Percentiles rank a stretch among this genome's conserved stretches.
Evolutionary conservation across 2,329 filamentous ascomycete species (phyloP).

Genomic region (Knoxdaviesia proteae): DNA sequence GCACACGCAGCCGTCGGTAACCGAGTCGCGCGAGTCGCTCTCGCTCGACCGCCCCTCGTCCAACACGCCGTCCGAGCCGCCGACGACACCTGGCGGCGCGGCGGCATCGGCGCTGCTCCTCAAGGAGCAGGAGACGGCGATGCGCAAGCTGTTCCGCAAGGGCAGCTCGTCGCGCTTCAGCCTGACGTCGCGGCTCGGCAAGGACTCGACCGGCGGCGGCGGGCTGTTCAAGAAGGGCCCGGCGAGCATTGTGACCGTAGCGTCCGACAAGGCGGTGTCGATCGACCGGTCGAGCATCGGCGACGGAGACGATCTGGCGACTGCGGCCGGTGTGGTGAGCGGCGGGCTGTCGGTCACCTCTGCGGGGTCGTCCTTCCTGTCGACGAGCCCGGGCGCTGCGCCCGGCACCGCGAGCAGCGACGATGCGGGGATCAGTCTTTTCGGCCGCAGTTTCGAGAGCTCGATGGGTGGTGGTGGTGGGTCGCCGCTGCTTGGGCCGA

Average conservation of each 20-base stretch:
- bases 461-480: too few relatives aligned
- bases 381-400: background rate
- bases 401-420: background rate
- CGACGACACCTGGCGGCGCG: constrained; percentile 12
- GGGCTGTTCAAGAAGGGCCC: constrained; percentile 37
- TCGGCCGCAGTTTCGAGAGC: too few relatives aligned
- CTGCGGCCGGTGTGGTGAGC: constrained; percentile 26
- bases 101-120: constrained; percentile 14
- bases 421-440: too few relatives aligned
- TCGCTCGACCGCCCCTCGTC: constrained; percentile 32
- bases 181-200: constrained; percentile 33
- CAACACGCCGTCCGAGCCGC: constrained; percentile 31
- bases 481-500: too few relatives aligned
- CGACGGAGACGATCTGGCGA: constrained; percentile 29
- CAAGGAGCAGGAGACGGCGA: constrained; percentile 34
- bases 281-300: constrained; percentile 37
- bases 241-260: constrained; percentile 24
- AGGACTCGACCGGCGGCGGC: constrained; percentile 19
- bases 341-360: constrained; percentile 20
- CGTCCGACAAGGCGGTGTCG: constrained; percentile 35
- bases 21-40: constrained; percentile 39
- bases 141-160: constrained; percentile 42
- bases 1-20: constrained; percentile 34
- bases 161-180: constrained; percentile 46
- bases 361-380: constrained; percentile 18